These are phyloP conservation scores for Porogramme epimiltina DNA, from an alignment of 1,284 basidiomycete genomes.

Conservation along the genomic window DNA sequence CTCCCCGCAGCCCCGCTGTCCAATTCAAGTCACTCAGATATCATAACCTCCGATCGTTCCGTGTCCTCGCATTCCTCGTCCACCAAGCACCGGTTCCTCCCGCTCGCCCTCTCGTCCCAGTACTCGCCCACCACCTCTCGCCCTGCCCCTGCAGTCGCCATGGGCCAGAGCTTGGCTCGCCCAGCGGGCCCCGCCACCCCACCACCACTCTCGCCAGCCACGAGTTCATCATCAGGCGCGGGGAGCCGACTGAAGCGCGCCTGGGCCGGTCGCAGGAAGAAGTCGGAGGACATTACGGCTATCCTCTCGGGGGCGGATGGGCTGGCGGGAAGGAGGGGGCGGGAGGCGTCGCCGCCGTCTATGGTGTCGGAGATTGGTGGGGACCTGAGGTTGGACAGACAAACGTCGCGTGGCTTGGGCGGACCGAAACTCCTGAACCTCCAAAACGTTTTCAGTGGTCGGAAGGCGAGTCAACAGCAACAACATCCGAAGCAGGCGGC, in stretches of 20 bases:
- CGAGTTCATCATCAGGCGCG: conserved; percentile 39
- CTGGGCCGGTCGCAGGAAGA: conserved; percentile 63
- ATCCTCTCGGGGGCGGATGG: conserved; percentile 25
- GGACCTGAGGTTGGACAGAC: conserved; percentile 20
- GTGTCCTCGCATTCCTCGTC: conserved; percentile 33
- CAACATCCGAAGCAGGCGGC: conserved; percentile 22
- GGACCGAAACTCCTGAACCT: conserved; percentile 26
- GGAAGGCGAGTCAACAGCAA: conserved; percentile 21
- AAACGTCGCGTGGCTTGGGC: conserved; percentile 18
- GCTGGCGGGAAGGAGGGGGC: conserved; percentile 34
- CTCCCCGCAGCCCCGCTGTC: conserved; percentile 39
- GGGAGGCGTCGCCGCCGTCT: conserved; percentile 30
- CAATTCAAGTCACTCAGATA: conserved; percentile 42
- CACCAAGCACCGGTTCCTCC: conserved; percentile 40
- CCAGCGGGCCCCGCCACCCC: conserved; percentile 17
- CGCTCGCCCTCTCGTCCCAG: conserved; percentile 36
- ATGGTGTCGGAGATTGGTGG: conserved; percentile 17
- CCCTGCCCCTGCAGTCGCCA: conserved; percentile 22
- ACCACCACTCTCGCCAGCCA: conserved; percentile 26
- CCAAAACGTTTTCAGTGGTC: conserved; percentile 41
- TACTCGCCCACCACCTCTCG: conserved; percentile 19
- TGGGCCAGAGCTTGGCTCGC: conserved; percentile 31
- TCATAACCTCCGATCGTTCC: conserved; percentile 44
- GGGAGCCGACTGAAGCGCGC: conserved; percentile 64
- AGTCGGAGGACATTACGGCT: conserved; percentile 49